Base-by-base conservation (phyloP, 2,329 filamentous ascomycete genomes). In the Paraphoma sp. region DNA sequence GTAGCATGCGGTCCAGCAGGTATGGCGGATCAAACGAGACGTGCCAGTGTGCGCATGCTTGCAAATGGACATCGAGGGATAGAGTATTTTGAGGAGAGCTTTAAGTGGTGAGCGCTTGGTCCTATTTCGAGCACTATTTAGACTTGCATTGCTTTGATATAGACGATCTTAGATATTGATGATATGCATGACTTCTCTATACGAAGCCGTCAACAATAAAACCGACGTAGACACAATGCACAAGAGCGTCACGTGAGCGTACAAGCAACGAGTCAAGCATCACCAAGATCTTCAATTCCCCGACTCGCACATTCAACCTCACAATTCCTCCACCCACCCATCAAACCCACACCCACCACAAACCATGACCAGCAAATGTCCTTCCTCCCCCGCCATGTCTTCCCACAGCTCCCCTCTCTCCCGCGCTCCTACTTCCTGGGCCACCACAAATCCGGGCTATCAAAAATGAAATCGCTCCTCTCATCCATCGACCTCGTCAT, bases 401-500 rank as follows among this genome's bases (percentile, higher is more conserved):
- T 96, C 76, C 87, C 89, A 40, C 81, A 88, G 43, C 89, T 94
- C 69, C 81, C 83, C 52, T 90, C 88, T 50, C 89, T 98, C 59
- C 89, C 91, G 40, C 88, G 92, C 63, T 95, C 94, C 56, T 99
- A 98, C 80, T 99, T 92, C 80, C 85, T 98, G 45, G 95, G 95
- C 60, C 95, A 99, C 79, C 95, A 99, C 82, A 86, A 87, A 58
- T 85, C 90, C 9, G 95, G 91, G 14, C 83, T 97, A 31, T 82
- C 85, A 46, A 89, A 91, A 74, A 97, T 98, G 89, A 91, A 91
- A 74, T 86, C 86, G 40, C 84, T 91, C 73, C 85, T 99, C 47
- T 87, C 88, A 29, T 88, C 87, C 60, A 91, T 97, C 68, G 90
- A 93, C 70, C 87, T 98, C 43, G 87, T 99, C 51, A 86, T 99